Percentiles rank a stretch among this genome's conserved stretches.
phyloP scores from a whole-genome alignment of 1,284 basidiomycete species.

The Sanghuangporus sanghuang region DNA sequence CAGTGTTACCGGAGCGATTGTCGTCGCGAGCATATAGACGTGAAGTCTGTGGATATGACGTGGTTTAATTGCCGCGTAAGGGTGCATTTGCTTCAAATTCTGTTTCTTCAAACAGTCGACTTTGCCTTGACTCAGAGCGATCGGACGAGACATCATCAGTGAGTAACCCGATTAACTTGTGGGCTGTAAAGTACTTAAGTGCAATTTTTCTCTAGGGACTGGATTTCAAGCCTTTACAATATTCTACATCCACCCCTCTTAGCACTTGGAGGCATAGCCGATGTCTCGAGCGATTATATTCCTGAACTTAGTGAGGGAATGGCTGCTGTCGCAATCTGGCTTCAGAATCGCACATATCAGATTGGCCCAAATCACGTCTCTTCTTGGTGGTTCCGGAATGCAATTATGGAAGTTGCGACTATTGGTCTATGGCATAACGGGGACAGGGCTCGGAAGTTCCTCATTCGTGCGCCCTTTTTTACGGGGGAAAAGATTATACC shows the following conservation, averaged over 20 bases:
- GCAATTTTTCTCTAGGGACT: conserved; percentile 1
- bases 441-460: neutral
- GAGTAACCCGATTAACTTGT: neutral
- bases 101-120: conserved; percentile 4
- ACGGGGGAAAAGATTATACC: neutral
- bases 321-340: conserved; percentile 1
- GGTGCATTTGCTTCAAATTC: conserved; percentile 9
- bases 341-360: neutral
- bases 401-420: neutral
- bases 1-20: conserved; percentile 2
- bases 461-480: neutral
- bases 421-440: neutral
- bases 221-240: conserved; percentile 6
- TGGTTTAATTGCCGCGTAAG: conserved; percentile 14
- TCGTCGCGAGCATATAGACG: conserved; percentile 8
- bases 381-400: neutral
- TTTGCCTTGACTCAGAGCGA: neutral
- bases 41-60: neutral
- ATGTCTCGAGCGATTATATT: neutral
- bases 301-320: neutral
- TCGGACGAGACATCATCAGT: neutral
- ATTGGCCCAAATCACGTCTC: neutral
- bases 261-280: conserved; percentile 3
- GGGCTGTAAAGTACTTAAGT: neutral
- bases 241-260: conserved; percentile 3